These are phyloP conservation scores for Epithemia pelagica DNA, from an alignment of 108 stramenopile species.

Conservation along the genomic window DNA sequence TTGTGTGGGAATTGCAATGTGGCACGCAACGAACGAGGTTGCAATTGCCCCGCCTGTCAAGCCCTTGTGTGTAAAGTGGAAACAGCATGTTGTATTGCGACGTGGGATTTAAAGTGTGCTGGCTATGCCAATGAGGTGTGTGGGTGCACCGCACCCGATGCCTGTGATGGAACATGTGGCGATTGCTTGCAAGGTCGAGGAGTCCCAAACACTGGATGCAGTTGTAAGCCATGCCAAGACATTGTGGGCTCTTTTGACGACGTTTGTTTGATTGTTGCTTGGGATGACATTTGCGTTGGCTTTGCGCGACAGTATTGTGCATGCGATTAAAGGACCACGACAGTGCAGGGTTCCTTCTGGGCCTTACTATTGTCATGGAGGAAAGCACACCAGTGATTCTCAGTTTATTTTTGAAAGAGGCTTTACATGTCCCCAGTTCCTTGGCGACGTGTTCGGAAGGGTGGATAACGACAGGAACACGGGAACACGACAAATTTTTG, in stretches of 20 bases:
- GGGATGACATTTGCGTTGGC: neutral
- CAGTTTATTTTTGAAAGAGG: too few species aligned
- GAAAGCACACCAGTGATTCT: too few species aligned
- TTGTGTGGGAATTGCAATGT: neutral
- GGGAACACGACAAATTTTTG: too few species aligned
- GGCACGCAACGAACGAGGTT: neutral
- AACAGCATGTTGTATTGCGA: neutral
- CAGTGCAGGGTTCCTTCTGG: too few species aligned
- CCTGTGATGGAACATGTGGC: neutral
- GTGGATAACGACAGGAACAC: too few species aligned
- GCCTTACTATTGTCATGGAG: too few species aligned
- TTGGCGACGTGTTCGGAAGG: too few species aligned
- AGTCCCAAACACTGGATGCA: neutral
- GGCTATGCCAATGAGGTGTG: neutral
- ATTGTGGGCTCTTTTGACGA: neutral
- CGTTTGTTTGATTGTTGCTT: neutral
- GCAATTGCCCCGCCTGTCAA: neutral
- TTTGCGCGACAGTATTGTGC: too few species aligned
- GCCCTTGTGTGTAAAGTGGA: neutral
- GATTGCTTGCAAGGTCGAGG: neutral
- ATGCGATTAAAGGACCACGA: too few species aligned
- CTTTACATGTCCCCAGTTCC: too few species aligned
- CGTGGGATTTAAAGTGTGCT: neutral
- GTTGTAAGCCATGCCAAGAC: neutral
- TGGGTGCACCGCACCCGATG: neutral